These are phyloP conservation scores for Ogataea sp. DNA, from an alignment of 805 yeast species.

Conservation along the genomic window DNA sequence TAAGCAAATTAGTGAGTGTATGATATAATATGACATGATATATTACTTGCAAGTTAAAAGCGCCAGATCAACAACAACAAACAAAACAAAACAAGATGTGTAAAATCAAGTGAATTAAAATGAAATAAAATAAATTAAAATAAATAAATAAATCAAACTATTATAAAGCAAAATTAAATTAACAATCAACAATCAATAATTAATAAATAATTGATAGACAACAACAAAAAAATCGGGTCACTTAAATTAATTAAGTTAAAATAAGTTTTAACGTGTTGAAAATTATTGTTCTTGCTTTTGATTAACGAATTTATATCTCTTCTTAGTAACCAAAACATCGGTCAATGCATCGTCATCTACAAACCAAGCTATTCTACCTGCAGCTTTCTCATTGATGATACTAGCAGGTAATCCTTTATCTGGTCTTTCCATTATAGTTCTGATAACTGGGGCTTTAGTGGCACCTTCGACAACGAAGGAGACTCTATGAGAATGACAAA, in stretches of 20 bases:
- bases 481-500: constrained; percentile 86
- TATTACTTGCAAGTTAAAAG: too few species aligned
- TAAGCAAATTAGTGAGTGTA: too few species aligned
- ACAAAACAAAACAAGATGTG: too few species aligned
- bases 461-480: constrained; percentile 96
- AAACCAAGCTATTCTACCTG: constrained; percentile 95
- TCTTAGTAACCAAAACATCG: constrained; percentile 68
- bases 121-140: too few species aligned
- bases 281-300: constrained; percentile 2
- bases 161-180: too few species aligned
- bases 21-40: too few species aligned
- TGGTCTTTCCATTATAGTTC: constrained; percentile 91
- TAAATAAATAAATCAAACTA: too few species aligned
- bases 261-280: too few species aligned
- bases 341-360: constrained; percentile 89
- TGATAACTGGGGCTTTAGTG: constrained; percentile 86
- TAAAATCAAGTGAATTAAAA: too few species aligned
- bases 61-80: too few species aligned
- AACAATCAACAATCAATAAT: too few species aligned
- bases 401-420: constrained; percentile 94
- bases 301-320: constrained; percentile 57
- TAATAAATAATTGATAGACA: neutral
- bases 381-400: constrained; percentile 92
- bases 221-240: neutral
- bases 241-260: too few species aligned